Base-by-base conservation (phyloP, 1,284 basidiomycete genomes). In the Trametes sp. region DNA sequence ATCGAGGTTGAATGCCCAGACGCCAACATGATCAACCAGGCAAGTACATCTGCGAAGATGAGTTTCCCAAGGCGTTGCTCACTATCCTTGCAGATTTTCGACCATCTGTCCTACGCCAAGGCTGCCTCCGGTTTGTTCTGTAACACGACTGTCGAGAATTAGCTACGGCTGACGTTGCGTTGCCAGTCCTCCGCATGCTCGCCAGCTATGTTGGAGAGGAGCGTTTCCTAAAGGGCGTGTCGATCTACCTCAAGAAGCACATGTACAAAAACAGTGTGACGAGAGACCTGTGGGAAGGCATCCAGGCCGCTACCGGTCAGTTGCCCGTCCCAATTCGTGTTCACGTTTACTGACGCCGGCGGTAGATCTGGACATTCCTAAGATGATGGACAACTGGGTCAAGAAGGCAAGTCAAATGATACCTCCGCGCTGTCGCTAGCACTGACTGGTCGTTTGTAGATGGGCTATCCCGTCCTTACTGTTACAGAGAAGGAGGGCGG, bases 1-100 rank as follows among this genome's bases (percentile, higher is more conserved):
- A 95, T 99, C 72, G 95, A 99, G 77, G 94, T 98, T 23, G 90
- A 92, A 10, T 95, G 92, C 72, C 93, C 93, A 0, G 93, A 96
- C 74, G 91, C 93, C 14, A 90, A 93, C 72, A 87, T 92, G 74
- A 92, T 96, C 70, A 92, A 92, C 74, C 92, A 95, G 81, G 87
- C 86, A 55, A 31, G 71, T 41, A 14, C 35, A 2, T 3, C 35
- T 11, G 2, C 11, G 11, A 10, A 36, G 10, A 33, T n/a, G n/a
- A n/a, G n/a, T n/a, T n/a, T n/a, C n/a, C n/a, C n/a, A n/a, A n/a
- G n/a, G n/a, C n/a, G n/a, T n/a, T n/a, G n/a, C n/a, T n/a, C n/a
- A n/a, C n/a, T n/a, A n/a, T n/a, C n/a, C n/a, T n/a, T 58, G 26
- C 16, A 93, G 85, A 95, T 96, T 59, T 96, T 96, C 74, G 95